Evolutionary conservation across 1,284 basidiomycete species (phyloP), one percentile per base, ranked within the genome.

Genomic region (Coriolopsis trogii): DNA sequence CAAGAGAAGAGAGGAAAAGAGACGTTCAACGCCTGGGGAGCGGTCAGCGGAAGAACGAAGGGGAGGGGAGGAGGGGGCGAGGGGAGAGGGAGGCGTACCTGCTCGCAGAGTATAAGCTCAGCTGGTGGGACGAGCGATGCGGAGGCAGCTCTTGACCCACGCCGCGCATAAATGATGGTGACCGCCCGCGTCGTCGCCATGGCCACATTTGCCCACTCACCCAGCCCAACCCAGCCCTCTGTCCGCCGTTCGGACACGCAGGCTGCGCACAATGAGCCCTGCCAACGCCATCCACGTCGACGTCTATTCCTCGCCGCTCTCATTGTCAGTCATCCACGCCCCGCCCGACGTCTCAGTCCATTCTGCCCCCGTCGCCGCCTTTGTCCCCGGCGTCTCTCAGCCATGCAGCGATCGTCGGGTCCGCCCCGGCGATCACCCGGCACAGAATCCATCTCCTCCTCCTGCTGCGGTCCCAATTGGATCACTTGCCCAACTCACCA

Each of bases 1-100:
- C 69, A 58, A 57, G 59, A 54, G 58, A 60, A 51, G 51, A 54
- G 62, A 59, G 45, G 58, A 57, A n/a, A 60, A 55, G 58, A 62
- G 79, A 81, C 81, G 81, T 67, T 83, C 81, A 79, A 82, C 82
- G 82, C 76, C 79, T 74, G 71, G 75, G 70, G 59, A 58, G 51
- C 58, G 49, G 65, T 68, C 58, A 70, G 68, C 62, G 55, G 64
- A 74, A 72, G 65, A 68, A 60, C 58, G 65, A 63, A 64, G 60
- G 58, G 58, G 56, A 58, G 56, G 53, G 49, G 55, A 41, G 40
- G 57, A 55, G 47, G 44, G 45, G 23, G 46, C 47, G 52, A 57
- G 53, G 52, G 37, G 16, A 41, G 31, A 46, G 41, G 41, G 45
- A 44, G 52, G 51, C 56, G 49, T 24, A 58, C 56, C 53, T 52